These are phyloP conservation scores for Agaricus sinodeliciosus DNA, from an alignment of 768 basidiomycete species.

Conservation along the genomic window DNA sequence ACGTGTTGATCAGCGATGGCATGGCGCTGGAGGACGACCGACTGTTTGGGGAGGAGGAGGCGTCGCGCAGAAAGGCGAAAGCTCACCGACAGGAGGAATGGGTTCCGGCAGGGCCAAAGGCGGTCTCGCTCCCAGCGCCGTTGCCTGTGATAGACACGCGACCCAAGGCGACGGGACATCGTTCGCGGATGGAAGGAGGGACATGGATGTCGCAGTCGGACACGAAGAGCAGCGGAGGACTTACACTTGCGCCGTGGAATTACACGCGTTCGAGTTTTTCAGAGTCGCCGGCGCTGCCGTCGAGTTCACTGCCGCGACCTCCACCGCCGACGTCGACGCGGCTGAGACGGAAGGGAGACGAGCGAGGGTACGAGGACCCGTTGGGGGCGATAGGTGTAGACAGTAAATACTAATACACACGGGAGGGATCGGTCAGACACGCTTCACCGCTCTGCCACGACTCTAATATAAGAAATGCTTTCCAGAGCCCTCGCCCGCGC, in stretches of 20 bases:
- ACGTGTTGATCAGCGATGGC: conserved; percentile 53
- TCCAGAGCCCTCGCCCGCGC: conserved; percentile 43
- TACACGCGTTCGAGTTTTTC: conserved; percentile 48
- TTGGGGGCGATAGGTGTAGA: conserved; percentile 27
- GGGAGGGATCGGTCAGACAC: conserved; percentile 34
- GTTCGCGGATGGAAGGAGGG: conserved; percentile 8
- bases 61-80: conserved; percentile 28
- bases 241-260: conserved; percentile 45
- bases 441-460: conserved; percentile 59
- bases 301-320: conserved; percentile 41
- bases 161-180: conserved; percentile 16
- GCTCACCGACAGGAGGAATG: conserved; percentile 18
- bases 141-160: conserved; percentile 32
- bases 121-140: conserved; percentile 28
- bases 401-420: conserved; percentile 17
- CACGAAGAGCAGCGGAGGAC: conserved; percentile 8
- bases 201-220: not conserved
- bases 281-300: conserved; percentile 22
- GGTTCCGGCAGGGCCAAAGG: conserved; percentile 11
- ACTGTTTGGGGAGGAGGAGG: conserved; percentile 50
- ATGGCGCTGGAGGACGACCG: conserved; percentile 59
- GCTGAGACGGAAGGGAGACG: conserved; percentile 24
- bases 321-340: conserved; percentile 44
- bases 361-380: conserved; percentile 32
- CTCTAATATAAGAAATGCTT: conserved; percentile 25